Evolutionary conservation across 208 protist genomes (phyloP), one percentile per base, ranked within the genome.

Genomic region (Trypanosoma boissoni): DNA sequence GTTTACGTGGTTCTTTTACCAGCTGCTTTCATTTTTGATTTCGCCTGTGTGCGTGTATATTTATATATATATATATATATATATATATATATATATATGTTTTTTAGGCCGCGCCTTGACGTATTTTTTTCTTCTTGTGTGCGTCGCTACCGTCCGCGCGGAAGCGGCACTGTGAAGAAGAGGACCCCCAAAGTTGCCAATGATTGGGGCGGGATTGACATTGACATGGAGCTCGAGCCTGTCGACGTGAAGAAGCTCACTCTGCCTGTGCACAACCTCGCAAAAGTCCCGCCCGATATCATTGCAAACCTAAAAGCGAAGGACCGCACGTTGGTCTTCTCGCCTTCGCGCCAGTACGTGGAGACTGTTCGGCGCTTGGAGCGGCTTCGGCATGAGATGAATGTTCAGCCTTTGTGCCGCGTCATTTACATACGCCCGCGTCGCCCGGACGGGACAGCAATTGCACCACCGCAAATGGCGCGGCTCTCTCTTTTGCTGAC

Each of bases 351-450:
- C 1, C 69, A 78, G 29, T 43, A 66, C n/a, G 6, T 21, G 9
- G 44, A 48, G 0, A 61, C 78, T 8, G 26, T 26, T 21, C 53
- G 65, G 9, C 26, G 46, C 24, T 45, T 80, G 8, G 42, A 6
- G 8, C 62, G 70, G 10, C 41, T 73, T 6, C 68, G 76, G 36
- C 55, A 85, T 20, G 20, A 48, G 2, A 57, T 65, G 21, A 53
- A 63, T 16, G 18, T 68, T 14, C 63, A 76, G 37, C 16, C 74
- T 12, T 44, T 75, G 0, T 73, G 77, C 24, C 70, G 71, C n/a
- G 72, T 73, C 5, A 42, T 91, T 2, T 80, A 91, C 56, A 42
- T 91, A 12, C 74, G 83, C 14, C 61, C 85, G 14, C 70, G 80
- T 49, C 36, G 29, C 21, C 0, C 58, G 36, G 34, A 14, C 16